phyloP scores from a whole-genome alignment of 139 green algal species.

The Trebouxia sp. region DNA sequence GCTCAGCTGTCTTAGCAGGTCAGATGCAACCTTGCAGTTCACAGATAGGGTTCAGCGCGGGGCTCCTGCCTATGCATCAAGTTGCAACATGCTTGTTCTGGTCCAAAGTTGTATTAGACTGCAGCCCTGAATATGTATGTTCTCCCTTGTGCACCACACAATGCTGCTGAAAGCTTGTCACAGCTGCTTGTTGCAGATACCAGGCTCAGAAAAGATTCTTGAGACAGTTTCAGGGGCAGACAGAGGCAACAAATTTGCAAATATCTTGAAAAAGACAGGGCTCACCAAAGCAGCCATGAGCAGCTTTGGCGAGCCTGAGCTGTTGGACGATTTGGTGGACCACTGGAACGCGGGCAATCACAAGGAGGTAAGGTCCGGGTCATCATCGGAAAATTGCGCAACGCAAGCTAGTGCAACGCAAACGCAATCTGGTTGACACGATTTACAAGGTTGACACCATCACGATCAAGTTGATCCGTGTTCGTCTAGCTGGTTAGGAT shows the following conservation, averaged over 20 bases:
- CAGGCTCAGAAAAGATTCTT: not conserved
- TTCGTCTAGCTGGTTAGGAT: conserved; percentile 17
- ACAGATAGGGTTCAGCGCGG: too few relatives aligned
- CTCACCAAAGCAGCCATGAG: conserved; percentile 38
- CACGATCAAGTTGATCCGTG: not conserved
- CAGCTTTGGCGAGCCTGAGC: conserved; percentile 51
- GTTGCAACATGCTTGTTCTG: too few relatives aligned
- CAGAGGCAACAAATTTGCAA: conserved; percentile 28
- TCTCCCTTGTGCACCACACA: too few relatives aligned
- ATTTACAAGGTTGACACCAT: not conserved
- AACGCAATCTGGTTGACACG: not conserved
- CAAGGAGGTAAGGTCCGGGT: not conserved
- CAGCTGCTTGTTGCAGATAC: conserved; percentile 13
- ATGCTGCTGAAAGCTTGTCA: too few relatives aligned
- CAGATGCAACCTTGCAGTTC: too few relatives aligned
- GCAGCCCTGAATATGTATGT: too few relatives aligned
- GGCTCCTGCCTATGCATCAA: too few relatives aligned
- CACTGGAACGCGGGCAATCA: conserved; percentile 53
- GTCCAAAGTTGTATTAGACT: too few relatives aligned
- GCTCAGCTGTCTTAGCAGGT: too few relatives aligned
- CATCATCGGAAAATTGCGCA: not conserved
- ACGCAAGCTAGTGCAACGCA: too few relatives aligned
- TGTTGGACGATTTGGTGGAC: conserved; percentile 70
- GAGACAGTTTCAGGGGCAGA: not conserved
- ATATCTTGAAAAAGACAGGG: conserved; percentile 48